phyloP scores from a whole-genome alignment of 2,329 filamentous ascomycete species.

The Neurospora crassa region DNA sequence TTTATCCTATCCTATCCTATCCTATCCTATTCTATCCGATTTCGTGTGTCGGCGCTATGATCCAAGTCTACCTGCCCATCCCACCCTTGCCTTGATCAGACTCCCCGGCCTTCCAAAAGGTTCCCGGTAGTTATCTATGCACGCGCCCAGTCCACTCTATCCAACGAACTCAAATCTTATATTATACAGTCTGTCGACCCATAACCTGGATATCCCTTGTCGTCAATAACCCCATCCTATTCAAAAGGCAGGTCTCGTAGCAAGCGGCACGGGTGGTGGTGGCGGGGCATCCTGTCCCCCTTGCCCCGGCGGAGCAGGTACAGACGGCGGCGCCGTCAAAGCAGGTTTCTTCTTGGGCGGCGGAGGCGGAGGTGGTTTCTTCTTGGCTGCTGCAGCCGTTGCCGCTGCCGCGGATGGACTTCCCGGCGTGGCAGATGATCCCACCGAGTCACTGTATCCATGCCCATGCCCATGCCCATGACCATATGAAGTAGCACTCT shows the following conservation, averaged over 20 bases:
- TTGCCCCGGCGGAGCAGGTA: too few species aligned
- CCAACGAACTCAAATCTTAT: background rate
- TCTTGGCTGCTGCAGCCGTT: constrained; percentile 31
- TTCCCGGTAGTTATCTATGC: background rate
- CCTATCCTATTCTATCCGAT: too few species aligned
- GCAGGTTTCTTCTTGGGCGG: constrained; percentile 43
- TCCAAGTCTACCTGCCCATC: background rate
- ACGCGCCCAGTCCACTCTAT: background rate
- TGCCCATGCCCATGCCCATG: background rate
- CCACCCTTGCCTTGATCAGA: background rate
- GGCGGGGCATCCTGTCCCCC: constrained; percentile 22
- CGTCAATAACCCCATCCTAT: too few species aligned
- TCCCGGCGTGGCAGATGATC: background rate
- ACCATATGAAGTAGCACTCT: background rate
- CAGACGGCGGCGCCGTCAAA: constrained; percentile 17
- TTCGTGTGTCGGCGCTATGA: too few species aligned
- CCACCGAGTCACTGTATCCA: background rate
- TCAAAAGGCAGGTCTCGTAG: constrained; percentile 17
- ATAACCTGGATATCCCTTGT: background rate
- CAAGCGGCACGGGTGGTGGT: constrained; percentile 38
- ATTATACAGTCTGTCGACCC: background rate
- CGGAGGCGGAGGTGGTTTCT: constrained; percentile 43
- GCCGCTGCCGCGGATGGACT: constrained; percentile 4
- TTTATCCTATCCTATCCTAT: too few species aligned
- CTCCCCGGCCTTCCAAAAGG: background rate